Conservation (phyloP, 2,329 filamentous ascomycete species). For the Leptographium lundbergii region DNA sequence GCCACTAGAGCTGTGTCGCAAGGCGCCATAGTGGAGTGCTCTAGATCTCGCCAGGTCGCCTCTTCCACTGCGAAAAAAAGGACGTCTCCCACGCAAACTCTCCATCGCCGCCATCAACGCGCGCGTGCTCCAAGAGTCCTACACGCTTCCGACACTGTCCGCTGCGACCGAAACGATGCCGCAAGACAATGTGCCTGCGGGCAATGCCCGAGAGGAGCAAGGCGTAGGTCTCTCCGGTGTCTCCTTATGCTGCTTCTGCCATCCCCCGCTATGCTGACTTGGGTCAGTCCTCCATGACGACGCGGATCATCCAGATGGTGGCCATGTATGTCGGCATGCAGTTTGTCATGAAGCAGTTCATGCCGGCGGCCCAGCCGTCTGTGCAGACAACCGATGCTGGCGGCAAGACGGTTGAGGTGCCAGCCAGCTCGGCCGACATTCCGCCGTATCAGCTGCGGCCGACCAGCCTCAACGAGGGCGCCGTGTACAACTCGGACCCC, state of each 20-base stretch:
- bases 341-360: conserved; percentile 40
- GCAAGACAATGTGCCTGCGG: conserved; percentile 6
- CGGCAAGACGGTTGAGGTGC: conserved; percentile 29
- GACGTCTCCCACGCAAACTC: not conserved
- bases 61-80: not conserved
- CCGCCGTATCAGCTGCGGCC: conserved; percentile 55
- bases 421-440: conserved; percentile 42
- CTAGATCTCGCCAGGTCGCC: not conserved
- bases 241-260: not conserved
- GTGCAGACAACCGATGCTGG: conserved; percentile 40
- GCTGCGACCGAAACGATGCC: conserved; percentile 20
- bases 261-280: too few species aligned
- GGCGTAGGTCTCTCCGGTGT: conserved; percentile 4
- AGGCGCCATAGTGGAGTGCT: not conserved
- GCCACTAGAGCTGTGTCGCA: not conserved
- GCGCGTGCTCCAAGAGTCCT: not conserved
- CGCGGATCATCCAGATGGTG: conserved; percentile 37
- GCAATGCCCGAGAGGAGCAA: conserved; percentile 6
- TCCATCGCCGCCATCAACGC: not conserved
- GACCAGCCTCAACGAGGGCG: conserved; percentile 44
- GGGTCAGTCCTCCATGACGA: conserved; percentile 22
- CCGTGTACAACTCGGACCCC: conserved; percentile 52
- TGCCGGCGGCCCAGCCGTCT: conserved; percentile 31
- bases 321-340: conserved; percentile 48
- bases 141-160: conserved; percentile 18